These are phyloP conservation scores for Boletus sensibilis DNA, from an alignment of 768 basidiomycete genomes.

Conservation along the genomic window DNA sequence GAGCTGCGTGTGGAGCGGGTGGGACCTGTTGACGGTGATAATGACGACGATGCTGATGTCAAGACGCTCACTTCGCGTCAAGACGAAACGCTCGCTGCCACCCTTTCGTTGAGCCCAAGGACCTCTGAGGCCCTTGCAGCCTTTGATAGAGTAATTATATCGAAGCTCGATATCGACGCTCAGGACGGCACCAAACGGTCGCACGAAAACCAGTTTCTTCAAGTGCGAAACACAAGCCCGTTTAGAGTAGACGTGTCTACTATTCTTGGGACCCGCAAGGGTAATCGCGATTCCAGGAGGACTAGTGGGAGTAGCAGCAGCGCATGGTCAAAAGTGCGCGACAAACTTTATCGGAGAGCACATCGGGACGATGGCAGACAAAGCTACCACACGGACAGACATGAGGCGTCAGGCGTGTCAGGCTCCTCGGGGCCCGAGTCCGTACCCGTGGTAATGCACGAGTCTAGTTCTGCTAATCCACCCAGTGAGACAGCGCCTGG, in stretches of 20 bases:
- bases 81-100: constrained; percentile 39
- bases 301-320: constrained; percentile 26
- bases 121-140: constrained; percentile 33
- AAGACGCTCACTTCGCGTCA: constrained; percentile 33
- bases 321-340: constrained; percentile 33
- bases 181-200: constrained; percentile 8
- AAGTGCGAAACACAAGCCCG: constrained; percentile 44
- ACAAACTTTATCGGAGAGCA: constrained; percentile 31
- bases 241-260: constrained; percentile 44
- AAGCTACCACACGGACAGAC: constrained; percentile 15
- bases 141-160: background rate
- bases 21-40: constrained; percentile 19
- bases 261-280: constrained; percentile 23
- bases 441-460: constrained; percentile 33
- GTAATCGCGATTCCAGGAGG: constrained; percentile 20
- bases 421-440: constrained; percentile 30
- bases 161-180: constrained; percentile 4
- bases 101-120: constrained; percentile 47
- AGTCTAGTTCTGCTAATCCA: constrained; percentile 13
- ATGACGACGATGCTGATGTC: constrained; percentile 30
- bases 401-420: constrained; percentile 23
- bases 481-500: constrained; percentile 23
- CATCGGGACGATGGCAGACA: constrained; percentile 31
- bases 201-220: constrained; percentile 25
- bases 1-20: constrained; percentile 13